phyloP scores from a whole-genome alignment of 2,329 filamentous ascomycete genomes.

The Claviceps africana region DNA sequence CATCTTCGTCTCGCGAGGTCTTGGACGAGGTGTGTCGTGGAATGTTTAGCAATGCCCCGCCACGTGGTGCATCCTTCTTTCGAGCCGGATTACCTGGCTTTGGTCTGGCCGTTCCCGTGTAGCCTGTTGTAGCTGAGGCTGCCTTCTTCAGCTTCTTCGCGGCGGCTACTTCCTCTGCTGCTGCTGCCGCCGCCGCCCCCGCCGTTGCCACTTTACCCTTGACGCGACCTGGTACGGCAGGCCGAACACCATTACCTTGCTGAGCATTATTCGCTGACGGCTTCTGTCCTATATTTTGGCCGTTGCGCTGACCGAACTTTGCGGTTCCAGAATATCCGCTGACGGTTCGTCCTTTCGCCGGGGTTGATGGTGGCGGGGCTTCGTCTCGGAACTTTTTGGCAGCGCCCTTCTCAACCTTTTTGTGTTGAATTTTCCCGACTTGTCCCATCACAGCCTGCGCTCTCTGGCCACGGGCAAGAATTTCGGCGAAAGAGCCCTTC shows the following conservation, averaged over 20 bases:
- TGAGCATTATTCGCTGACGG: slow-evolving; percentile 1
- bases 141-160: slow-evolving; percentile 50
- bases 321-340: slow-evolving; percentile 19
- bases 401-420: slow-evolving; percentile 51
- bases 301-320: slow-evolving; percentile 16
- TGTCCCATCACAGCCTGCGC: slow-evolving; percentile 47
- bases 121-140: slow-evolving; percentile 47
- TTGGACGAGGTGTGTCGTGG: slow-evolving; percentile 17
- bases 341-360: slow-evolving; percentile 13
- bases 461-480: slow-evolving; percentile 57
- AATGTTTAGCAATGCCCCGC: slow-evolving; percentile 27
- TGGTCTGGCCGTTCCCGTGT: slow-evolving; percentile 51
- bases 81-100: slow-evolving; percentile 24
- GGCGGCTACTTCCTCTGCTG: slow-evolving; percentile 21
- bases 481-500: slow-evolving; percentile 61
- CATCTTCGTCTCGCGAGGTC: slow-evolving; percentile 34
- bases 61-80: slow-evolving; percentile 22
- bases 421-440: slow-evolving; percentile 61
- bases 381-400: slow-evolving; percentile 37
- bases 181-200: neutral
- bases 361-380: slow-evolving; percentile 11
- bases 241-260: slow-evolving; percentile 1
- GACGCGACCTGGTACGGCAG: slow-evolving; percentile 1
- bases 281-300: slow-evolving; percentile 9
- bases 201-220: slow-evolving; percentile 8